phyloP scores from a whole-genome alignment of 805 yeast species.

The Ogataea thermomethanolica region DNA sequence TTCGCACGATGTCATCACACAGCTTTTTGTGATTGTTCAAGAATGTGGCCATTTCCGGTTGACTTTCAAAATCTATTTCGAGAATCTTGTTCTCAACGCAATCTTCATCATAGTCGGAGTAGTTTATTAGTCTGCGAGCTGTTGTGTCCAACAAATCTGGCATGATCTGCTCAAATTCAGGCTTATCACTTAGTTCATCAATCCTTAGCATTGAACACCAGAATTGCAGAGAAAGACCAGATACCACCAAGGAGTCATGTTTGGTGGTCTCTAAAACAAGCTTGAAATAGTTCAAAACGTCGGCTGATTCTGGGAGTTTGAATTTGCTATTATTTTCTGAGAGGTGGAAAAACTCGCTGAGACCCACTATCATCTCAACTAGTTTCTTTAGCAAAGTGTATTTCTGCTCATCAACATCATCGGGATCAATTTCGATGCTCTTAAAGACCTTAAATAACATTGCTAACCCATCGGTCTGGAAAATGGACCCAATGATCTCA shows the following conservation, averaged over 20 bases:
- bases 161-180: slow-evolving; percentile 51
- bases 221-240: slow-evolving; percentile 86
- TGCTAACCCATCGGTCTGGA: slow-evolving; percentile 67
- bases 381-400: slow-evolving; percentile 84
- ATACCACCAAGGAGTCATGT: slow-evolving; percentile 82
- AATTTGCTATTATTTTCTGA: slow-evolving; percentile 21
- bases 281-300: slow-evolving; percentile 62
- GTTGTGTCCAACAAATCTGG: slow-evolving; percentile 72
- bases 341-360: slow-evolving; percentile 66
- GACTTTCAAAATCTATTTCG: slow-evolving; percentile 85
- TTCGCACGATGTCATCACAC: slow-evolving; percentile 86
- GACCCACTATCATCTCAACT: slow-evolving; percentile 87
- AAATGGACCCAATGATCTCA: slow-evolving; percentile 74
- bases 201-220: slow-evolving; percentile 90
- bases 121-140: slow-evolving; percentile 74
- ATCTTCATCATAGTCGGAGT: slow-evolving; percentile 62
- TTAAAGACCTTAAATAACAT: slow-evolving; percentile 63
- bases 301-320: slow-evolving; percentile 50
- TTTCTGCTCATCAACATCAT: slow-evolving; percentile 64
- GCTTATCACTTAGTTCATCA: slow-evolving; percentile 63
- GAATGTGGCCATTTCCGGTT: slow-evolving; percentile 74
- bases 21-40: slow-evolving; percentile 76
- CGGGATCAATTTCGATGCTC: slow-evolving; percentile 57
- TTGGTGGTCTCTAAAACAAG: slow-evolving; percentile 77
- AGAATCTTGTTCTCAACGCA: slow-evolving; percentile 62